A percentile compares a stretch with the other conserved stretches of the same genome.
phyloP scores from a whole-genome alignment of 2,329 filamentous ascomycete genomes.

The Xylariaceae sp. region DNA sequence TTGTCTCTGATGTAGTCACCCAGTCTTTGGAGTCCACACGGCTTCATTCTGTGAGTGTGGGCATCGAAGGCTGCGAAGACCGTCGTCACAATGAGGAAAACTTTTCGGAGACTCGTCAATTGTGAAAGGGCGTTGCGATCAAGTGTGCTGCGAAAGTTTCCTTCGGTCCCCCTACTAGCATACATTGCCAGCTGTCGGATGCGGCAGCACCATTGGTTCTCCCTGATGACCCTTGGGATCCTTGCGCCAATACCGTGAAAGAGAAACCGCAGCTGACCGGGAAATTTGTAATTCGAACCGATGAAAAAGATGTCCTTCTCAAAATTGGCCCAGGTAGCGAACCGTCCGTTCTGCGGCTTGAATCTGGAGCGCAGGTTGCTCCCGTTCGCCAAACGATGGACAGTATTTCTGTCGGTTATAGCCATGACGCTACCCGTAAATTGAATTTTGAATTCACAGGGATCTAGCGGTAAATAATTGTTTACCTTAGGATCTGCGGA shows the following conservation, averaged over 20 bases:
- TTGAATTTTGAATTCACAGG: neutral
- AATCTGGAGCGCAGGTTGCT: too few species aligned
- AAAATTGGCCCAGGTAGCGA: neutral
- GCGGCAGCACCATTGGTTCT: neutral
- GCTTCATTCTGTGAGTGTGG: too few species aligned
- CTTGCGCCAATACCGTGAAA: neutral
- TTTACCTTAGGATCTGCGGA: too few species aligned
- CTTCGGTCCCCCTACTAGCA: neutral
- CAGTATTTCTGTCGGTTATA: too few species aligned
- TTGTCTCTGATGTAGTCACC: neutral
- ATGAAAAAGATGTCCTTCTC: conserved; percentile 1
- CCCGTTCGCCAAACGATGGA: too few species aligned
- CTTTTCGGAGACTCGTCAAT: neutral
- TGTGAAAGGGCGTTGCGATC: neutral
- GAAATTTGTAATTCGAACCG: neutral
- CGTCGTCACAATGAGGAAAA: neutral
- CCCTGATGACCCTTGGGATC: neutral
- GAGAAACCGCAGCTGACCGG: neutral
- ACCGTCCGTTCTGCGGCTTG: too few species aligned
- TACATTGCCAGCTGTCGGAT: neutral
- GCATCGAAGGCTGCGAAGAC: neutral
- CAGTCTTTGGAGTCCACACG: neutral
- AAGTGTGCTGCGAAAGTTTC: neutral
- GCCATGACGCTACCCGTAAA: neutral
- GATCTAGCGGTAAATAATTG: neutral